Base-by-base conservation (phyloP, 225 moss, liverwort and hornwort genomes). In the Physcomitrium patens region DNA sequence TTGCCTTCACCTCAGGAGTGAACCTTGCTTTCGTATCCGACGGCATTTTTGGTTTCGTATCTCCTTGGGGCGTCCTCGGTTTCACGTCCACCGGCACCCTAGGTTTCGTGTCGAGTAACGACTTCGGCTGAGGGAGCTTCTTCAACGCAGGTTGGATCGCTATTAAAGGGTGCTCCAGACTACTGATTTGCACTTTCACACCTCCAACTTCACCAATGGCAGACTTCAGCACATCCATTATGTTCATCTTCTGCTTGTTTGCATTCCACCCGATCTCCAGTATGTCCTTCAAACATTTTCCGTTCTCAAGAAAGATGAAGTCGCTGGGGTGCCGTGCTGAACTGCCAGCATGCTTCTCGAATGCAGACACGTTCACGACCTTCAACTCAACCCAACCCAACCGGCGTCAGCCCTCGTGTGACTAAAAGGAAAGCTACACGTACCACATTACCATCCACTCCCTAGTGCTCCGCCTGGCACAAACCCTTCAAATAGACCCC, bases 281-380 rank as follows among this genome's bases (percentile, higher is more conserved):
- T 70, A 97, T 88, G 60, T 97, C 87, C 79, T 94, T 94, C 24
- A 97, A 79, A 70, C 85, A 92, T 76, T 94, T 97, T 18, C 92
- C 97, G 60, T 97, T 97, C 50, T 94, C 94, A 60, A 97, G 75
- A 70, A 89, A 92, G 60, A 97, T 97, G 53, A 86, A 97, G 77
- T 97, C 97, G 76, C 97, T 94, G 46, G 97, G 97, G 82, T 94
- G 97, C 70, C 97, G 91, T 27, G 97, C 97, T 81, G 92, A 87
- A 79, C 97, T 97, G 24, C 97, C 97, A 61, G 97, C 97, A 80
- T 97, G 97, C 81, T 93, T 97, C 70, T 97, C 97, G 70, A 97
- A 97, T 9, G 97, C 94, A 75, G 97, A 97, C 58, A 97, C 97
- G 78, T 94, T 97, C 26, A 97, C 90, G 42, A 88, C 86, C 97